Conservation (phyloP, 139 green algal genomes). For the Chlamydomonas incerta region DNA sequence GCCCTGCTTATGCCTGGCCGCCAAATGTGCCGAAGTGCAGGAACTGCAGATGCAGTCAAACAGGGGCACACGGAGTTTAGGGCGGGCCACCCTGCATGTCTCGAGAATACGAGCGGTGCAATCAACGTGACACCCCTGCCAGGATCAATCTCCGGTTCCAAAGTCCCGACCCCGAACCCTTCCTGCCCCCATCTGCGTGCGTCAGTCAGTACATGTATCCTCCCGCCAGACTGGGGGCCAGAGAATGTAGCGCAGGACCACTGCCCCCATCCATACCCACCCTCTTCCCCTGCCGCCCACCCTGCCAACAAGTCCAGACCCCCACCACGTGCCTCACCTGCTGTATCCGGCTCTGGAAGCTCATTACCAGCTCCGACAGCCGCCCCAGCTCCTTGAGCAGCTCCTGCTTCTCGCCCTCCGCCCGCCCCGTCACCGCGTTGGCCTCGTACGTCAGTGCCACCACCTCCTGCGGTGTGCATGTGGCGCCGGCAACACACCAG, state of each 20-base stretch:
- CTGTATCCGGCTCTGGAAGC: conserved; percentile 15
- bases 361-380: conserved; percentile 6
- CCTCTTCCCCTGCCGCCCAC: neutral
- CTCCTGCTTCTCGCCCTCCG: conserved; percentile 19
- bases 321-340: neutral
- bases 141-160: no score
- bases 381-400: conserved; percentile 12
- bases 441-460: conserved; percentile 1
- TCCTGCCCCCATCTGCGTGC: no score
- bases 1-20: neutral
- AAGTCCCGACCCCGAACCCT: no score
- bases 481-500: neutral
- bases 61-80: no score
- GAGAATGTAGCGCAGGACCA: no score
- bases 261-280: neutral
- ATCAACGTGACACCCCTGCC: no score
- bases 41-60: neutral
- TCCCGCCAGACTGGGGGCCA: no score
- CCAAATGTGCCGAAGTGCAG: conserved; percentile 18
- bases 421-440: neutral
- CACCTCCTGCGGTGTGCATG: neutral
- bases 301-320: no score
- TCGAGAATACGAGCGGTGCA: no score
- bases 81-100: no score
- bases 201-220: no score